Evolutionary conservation across 371 early-diverging fungal species (phyloP), one percentile per base, ranked within the genome.

Genomic region (Mucor lusitanicus): DNA sequence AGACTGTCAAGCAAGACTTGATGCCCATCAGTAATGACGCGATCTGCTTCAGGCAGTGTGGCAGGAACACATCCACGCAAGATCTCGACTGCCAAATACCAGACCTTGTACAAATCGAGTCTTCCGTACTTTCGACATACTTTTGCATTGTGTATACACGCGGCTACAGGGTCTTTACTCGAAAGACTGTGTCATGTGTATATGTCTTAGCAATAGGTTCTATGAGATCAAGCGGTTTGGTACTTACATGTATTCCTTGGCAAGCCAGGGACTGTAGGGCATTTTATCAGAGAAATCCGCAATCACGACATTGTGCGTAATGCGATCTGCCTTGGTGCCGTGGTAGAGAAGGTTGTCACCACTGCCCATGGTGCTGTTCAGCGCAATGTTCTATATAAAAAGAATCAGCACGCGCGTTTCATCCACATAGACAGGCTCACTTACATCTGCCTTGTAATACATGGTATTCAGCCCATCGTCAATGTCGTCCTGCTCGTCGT

Each of bases 41-140:
- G 69, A 15, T 73, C 66, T 3, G 53, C 35, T 39, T 63, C 76
- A 11, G 82, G 64, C 30, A 71, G 35, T 61, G 71, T 70, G 9
- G 60, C 35, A 25, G 82, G 83, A 21, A 82, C 78, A 61, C 79
- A 76, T 39, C 77, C 81, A n/a, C 80, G 74, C 37, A 92, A 64
- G 33, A 92, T 81, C 37, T 90, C 84, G n/a, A 85, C 85, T 3
- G 90, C 89, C 53, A 93, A 77, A 19, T 72, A 73, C 94, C 94
- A 94, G 11, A 92, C 82, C 59, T 87, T 83, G 15, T 82, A 86
- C 33, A 92, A 70, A 64, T 91, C 91, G 8, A 69, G 46, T 1
- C 90, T 83, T 12, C 81, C 80, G 35, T 83, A 68, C 27, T 71
- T 65, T 23, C 64, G 69, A 17, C 91, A 90, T 0, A 86, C 87